Base-by-base conservation (phyloP, 2,329 filamentous ascomycete genomes). In the Fusarium protoensiforme region DNA sequence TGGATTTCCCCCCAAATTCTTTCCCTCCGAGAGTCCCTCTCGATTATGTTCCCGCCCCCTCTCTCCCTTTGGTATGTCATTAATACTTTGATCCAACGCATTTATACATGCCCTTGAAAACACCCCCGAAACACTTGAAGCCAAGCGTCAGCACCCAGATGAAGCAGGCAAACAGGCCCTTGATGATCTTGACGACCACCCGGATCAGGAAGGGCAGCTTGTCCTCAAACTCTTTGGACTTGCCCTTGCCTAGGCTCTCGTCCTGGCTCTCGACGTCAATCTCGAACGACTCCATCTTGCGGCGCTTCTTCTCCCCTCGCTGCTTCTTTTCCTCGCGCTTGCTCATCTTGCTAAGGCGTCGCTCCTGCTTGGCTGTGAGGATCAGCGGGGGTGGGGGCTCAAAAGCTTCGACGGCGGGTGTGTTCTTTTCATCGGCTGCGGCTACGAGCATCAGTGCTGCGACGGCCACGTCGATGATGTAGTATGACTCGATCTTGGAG, bases 211-310 rank as follows among this genome's bases (percentile, higher is more conserved):
- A 86, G 1, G 88, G 89, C 75, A 89, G 74, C 78, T 87, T 86
- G 31, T 89, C 85, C 53, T 84, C 81, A 36, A 83, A 80, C 7
- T 84, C 82, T 35, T 80, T 78, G 13, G 80, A 78, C 72, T 83
- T 83, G 61, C 80, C 76, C 43, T 83, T 84, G 38, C 78, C 78
- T 27, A 81, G 67, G 71, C 83, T 87, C 71, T 85, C 87, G 61
- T 84, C 83, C 80, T 92, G 90, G 77, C 90, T 92, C 81, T 92
- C 90, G 7, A 92, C 79, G 73, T 92, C 90, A 39, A 92, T 81
- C 79, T 84, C 90, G 65, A 91, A 88, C 74, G 88, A 86, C 73
- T 91, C 88, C 77, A 89, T 85, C 72, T 84, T 85, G 38, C 79
- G 79, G 63, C 80, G 70, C 69, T 76, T 77, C 67, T 78, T 78